phyloP scores from a whole-genome alignment of 1,139 yeast genomes.

The Yamadazyma kanchanaburiensis region DNA sequence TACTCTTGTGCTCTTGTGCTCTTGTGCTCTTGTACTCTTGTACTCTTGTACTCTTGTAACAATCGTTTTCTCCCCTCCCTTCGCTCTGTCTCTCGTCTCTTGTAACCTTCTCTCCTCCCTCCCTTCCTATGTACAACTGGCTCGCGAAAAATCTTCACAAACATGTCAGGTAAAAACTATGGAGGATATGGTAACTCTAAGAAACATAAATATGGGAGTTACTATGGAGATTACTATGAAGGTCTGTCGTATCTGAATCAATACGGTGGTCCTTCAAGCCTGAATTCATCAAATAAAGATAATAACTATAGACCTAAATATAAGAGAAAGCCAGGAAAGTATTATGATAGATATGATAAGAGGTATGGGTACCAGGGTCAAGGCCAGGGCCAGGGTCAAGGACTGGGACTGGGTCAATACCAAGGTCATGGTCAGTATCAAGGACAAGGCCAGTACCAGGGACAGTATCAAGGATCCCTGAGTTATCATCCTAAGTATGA shows the following conservation, averaged over 20 bases:
- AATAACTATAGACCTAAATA: slow-evolving; percentile 7
- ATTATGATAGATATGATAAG: slow-evolving; percentile 13
- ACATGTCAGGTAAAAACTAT: slow-evolving; percentile 4
- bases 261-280: not conserved
- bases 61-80: not conserved
- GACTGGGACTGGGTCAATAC: too few species aligned
- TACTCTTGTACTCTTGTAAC: too few species aligned
- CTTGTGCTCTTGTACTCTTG: too few species aligned
- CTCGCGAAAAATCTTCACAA: slow-evolving; percentile 1
- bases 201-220: slow-evolving; percentile 8
- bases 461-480: too few species aligned
- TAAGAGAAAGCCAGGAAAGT: slow-evolving; percentile 7
- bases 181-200: slow-evolving; percentile 10
- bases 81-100: not conserved
- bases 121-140: not conserved
- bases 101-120: not conserved
- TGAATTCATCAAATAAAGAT: slow-evolving; percentile 1
- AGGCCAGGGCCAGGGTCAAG: too few species aligned
- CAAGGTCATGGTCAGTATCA: too few species aligned
- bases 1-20: too few species aligned
- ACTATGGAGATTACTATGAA: slow-evolving; percentile 7
- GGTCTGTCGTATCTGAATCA: slow-evolving; percentile 2
- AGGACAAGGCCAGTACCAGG: too few species aligned
- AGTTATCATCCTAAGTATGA: too few species aligned
- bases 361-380: too few species aligned